phyloP scores from a whole-genome alignment of 2,329 filamentous ascomycete genomes.

The Penicillium hesseltinei region DNA sequence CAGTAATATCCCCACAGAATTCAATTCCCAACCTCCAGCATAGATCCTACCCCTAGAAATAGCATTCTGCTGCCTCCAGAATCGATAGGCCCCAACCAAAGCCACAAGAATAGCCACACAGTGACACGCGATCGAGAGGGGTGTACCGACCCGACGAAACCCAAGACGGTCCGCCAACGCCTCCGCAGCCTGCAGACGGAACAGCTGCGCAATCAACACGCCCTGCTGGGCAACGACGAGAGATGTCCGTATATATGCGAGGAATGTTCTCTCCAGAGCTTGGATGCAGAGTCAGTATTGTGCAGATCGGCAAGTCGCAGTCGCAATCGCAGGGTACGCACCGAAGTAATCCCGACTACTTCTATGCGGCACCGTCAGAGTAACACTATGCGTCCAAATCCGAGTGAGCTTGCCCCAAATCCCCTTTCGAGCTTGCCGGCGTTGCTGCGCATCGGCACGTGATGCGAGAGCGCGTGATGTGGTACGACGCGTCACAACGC shows the following conservation, averaged over 20 bases:
- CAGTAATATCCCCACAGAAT: slow-evolving; percentile 47
- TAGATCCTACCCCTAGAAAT: slow-evolving; percentile 58
- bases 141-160: slow-evolving; percentile 61
- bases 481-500: slow-evolving; percentile 28
- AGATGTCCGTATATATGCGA: slow-evolving; percentile 70
- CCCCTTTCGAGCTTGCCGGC: slow-evolving; percentile 41
- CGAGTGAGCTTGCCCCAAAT: slow-evolving; percentile 65
- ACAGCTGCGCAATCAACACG: slow-evolving; percentile 65
- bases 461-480: slow-evolving; percentile 18
- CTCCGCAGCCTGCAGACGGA: slow-evolving; percentile 52
- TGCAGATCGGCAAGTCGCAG: not conserved
- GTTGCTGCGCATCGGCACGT: slow-evolving; percentile 1
- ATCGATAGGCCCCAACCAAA: slow-evolving; percentile 56
- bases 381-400: slow-evolving; percentile 69
- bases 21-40: slow-evolving; percentile 60
- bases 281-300: slow-evolving; percentile 5
- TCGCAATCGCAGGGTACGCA: slow-evolving; percentile 19
- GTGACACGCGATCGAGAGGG: slow-evolving; percentile 50
- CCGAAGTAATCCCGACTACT: slow-evolving; percentile 45
- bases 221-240: slow-evolving; percentile 66
- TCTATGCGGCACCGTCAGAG: slow-evolving; percentile 39
- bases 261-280: slow-evolving; percentile 74
- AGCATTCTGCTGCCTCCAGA: slow-evolving; percentile 61
- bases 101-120: slow-evolving; percentile 54
- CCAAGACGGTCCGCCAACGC: slow-evolving; percentile 52